These are phyloP conservation scores for Dipodascus albidus DNA, from an alignment of 805 yeast genomes.

Conservation along the genomic window DNA sequence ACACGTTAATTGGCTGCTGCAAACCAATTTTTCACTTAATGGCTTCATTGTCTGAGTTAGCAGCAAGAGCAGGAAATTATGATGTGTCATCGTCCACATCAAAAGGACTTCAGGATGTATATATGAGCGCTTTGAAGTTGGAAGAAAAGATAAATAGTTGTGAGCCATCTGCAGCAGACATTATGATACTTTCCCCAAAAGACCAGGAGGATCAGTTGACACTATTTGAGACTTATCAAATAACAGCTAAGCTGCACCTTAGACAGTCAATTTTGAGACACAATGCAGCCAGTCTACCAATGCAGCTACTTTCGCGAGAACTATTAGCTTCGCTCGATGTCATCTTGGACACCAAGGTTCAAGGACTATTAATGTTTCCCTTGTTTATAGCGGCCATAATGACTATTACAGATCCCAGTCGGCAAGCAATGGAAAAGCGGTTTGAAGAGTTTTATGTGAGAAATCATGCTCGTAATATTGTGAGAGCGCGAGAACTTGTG, in stretches of 20 bases:
- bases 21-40: slow-evolving; percentile 54
- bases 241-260: slow-evolving; percentile 56
- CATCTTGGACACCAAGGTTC: slow-evolving; percentile 54
- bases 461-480: slow-evolving; percentile 58
- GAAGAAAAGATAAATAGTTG: slow-evolving; percentile 39
- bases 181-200: slow-evolving; percentile 28
- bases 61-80: slow-evolving; percentile 37
- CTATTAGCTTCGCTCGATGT: slow-evolving; percentile 46
- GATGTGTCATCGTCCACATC: slow-evolving; percentile 21
- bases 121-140: slow-evolving; percentile 23
- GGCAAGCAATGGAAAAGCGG: slow-evolving; percentile 32
- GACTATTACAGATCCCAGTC: slow-evolving; percentile 41
- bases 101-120: slow-evolving; percentile 11
- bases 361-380: slow-evolving; percentile 66
- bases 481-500: slow-evolving; percentile 30
- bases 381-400: slow-evolving; percentile 68
- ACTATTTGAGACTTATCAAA: slow-evolving; percentile 58
- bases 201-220: slow-evolving; percentile 59
- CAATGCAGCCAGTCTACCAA: slow-evolving; percentile 52
- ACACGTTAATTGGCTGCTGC: slow-evolving; percentile 64
- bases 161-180: slow-evolving; percentile 40
- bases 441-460: slow-evolving; percentile 46
- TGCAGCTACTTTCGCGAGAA: slow-evolving; percentile 46
- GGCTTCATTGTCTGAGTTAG: slow-evolving; percentile 56
- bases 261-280: slow-evolving; percentile 51